Evolutionary conservation across 805 yeast genomes (phyloP).

Genomic region (Candida mattraensis): DNA sequence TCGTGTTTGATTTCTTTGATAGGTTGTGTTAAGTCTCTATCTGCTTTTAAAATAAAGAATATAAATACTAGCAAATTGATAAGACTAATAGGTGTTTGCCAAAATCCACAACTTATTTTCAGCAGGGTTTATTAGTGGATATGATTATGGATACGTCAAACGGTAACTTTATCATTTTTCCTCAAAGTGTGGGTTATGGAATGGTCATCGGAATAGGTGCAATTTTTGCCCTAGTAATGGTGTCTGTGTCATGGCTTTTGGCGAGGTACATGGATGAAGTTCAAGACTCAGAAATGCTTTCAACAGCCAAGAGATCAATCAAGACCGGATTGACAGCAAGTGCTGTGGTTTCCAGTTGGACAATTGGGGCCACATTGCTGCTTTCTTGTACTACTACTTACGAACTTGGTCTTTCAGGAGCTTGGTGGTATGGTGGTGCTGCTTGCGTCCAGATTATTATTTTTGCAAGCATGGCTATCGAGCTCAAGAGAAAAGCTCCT

Average conservation of each 20-base stretch:
- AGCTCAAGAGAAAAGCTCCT: constrained; percentile 35
- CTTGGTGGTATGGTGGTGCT: constrained; percentile 36
- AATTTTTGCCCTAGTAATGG: constrained; percentile 42
- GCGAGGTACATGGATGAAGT: constrained; percentile 38
- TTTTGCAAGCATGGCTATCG: constrained; percentile 32
- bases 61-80: too few species aligned
- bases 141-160: constrained; percentile 5
- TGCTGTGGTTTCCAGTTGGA: constrained; percentile 38
- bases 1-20: too few species aligned
- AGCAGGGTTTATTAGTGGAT: too few species aligned
- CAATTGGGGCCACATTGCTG: constrained; percentile 32
- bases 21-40: too few species aligned
- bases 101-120: too few species aligned
- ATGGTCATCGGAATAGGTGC: constrained; percentile 44
- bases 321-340: constrained; percentile 37
- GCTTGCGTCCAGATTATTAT: constrained; percentile 35
- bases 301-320: constrained; percentile 38
- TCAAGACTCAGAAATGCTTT: constrained; percentile 42
- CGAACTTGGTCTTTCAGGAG: constrained; percentile 33
- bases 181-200: constrained; percentile 38
- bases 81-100: too few species aligned
- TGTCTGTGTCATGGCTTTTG: constrained; percentile 33
- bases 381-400: constrained; percentile 34
- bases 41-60: too few species aligned
- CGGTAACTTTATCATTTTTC: constrained; percentile 11